A percentile compares a stretch with the other conserved stretches of the same genome.
Conservation (phyloP, 495 filamentous ascomycete species). For the Friedmanniomyces endolithicus region DNA sequence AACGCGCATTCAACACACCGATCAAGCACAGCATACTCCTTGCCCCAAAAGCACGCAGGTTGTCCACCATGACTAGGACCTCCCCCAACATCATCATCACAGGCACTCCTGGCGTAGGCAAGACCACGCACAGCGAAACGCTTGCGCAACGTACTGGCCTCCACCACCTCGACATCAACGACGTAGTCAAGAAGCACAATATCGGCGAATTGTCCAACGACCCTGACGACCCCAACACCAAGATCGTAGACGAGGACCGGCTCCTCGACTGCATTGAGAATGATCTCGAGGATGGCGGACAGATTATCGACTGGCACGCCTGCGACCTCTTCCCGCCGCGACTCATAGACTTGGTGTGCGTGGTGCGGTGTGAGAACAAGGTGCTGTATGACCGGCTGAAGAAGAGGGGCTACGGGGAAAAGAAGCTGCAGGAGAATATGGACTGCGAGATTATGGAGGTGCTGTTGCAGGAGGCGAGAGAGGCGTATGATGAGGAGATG, state of each 20-base stretch:
- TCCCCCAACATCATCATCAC: constrained; percentile 88
- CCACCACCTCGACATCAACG: constrained; percentile 76
- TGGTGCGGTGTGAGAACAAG: constrained; percentile 66
- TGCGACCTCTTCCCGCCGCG: constrained; percentile 89
- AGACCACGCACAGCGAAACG: constrained; percentile 75
- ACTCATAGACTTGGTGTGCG: constrained; percentile 92
- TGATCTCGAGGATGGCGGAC: constrained; percentile 65
- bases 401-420: constrained; percentile 62
- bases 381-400: constrained; percentile 76
- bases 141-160: constrained; percentile 63
- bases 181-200: constrained; percentile 70
- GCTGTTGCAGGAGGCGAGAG: constrained; percentile 76
- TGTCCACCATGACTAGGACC: constrained; percentile 31
- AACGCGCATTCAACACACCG: not conserved
- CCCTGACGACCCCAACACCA: constrained; percentile 60
- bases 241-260: constrained; percentile 94
- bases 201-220: constrained; percentile 13
- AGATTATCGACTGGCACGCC: constrained; percentile 95
- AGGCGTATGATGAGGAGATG: constrained; percentile 75
- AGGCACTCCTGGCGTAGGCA: constrained; percentile 89
- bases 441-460: constrained; percentile 98
- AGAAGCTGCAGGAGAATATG: constrained; percentile 88
- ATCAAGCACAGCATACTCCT: not conserved
- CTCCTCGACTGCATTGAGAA: constrained; percentile 82
- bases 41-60: not conserved